phyloP scores from a whole-genome alignment of 23 red algal species.

The Gracilaria gracilis region DNA sequence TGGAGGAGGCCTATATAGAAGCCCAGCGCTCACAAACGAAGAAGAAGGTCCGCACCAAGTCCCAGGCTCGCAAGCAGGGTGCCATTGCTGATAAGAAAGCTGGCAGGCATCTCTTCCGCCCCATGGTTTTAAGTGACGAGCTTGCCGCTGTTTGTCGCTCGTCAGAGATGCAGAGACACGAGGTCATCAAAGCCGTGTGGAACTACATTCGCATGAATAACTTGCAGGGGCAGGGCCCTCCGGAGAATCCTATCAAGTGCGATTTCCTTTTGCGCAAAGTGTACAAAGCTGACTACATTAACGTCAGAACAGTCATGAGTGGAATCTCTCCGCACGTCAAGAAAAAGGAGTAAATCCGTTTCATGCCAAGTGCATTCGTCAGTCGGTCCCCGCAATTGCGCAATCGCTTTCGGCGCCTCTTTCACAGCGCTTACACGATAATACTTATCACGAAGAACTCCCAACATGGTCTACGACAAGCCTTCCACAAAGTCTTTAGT shows the following conservation, averaged over 20 bases:
- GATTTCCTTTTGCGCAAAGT: constrained; percentile 61
- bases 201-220: constrained; percentile 80
- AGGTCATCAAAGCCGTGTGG: constrained; percentile 85
- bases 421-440: background rate
- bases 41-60: constrained; percentile 24
- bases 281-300: constrained; percentile 53
- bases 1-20: constrained; percentile 7
- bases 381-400: background rate
- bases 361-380: background rate
- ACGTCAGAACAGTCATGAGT: constrained; percentile 53
- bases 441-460: background rate
- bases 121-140: constrained; percentile 41
- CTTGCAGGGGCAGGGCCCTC: constrained; percentile 42
- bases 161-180: constrained; percentile 38
- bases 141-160: constrained; percentile 72
- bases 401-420: background rate
- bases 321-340: constrained; percentile 49
- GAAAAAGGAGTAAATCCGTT: constrained; percentile 60
- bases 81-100: constrained; percentile 44
- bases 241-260: constrained; percentile 37
- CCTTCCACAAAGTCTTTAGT: background rate
- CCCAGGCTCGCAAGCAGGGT: background rate
- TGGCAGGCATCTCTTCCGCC: constrained; percentile 25
- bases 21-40: constrained; percentile 1
- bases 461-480: background rate